A percentile compares a stretch with the other conserved stretches of the same genome.
These are phyloP conservation scores for Malassezia yamatoensis DNA, from an alignment of 1,284 basidiomycete genomes.

Conservation along the genomic window DNA sequence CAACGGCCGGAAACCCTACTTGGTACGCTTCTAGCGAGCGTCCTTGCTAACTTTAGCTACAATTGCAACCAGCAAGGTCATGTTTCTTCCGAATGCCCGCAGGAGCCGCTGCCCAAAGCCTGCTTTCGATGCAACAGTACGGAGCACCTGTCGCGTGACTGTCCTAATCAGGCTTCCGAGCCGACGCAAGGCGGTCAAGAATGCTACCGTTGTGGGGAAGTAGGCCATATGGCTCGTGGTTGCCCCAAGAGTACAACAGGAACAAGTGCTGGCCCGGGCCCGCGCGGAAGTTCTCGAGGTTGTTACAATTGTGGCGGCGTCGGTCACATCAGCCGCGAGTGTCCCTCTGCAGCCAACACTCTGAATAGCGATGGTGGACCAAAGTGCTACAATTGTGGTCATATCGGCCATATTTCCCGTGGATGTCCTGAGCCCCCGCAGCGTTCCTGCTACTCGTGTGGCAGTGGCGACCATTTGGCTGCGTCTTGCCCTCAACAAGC, in stretches of 20 bases:
- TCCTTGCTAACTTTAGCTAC: slow-evolving; percentile 14
- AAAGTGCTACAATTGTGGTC: slow-evolving; percentile 46
- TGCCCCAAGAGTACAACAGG: slow-evolving; percentile 27
- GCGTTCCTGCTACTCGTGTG: slow-evolving; percentile 36
- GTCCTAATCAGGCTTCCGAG: slow-evolving; percentile 26
- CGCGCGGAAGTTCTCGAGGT: slow-evolving; percentile 22
- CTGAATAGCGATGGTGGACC: slow-evolving; percentile 14
- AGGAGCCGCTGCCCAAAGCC: slow-evolving; percentile 41
- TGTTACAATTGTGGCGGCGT: slow-evolving; percentile 45
- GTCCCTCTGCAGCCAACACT: slow-evolving; percentile 32
- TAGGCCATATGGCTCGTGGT: slow-evolving; percentile 40
- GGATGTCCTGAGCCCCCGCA: slow-evolving; percentile 38
- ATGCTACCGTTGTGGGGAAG: slow-evolving; percentile 30
- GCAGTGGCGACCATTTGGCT: slow-evolving; percentile 14
- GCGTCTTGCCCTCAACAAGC: slow-evolving; percentile 14
- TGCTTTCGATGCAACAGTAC: slow-evolving; percentile 44
- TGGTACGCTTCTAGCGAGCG: slow-evolving; percentile 20
- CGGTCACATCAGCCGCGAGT: slow-evolving; percentile 42
- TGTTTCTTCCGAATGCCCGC: slow-evolving; percentile 37
- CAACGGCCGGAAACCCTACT: slow-evolving; percentile 38
- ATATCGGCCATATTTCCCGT: slow-evolving; percentile 38
- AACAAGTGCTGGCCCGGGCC: slow-evolving; percentile 4
- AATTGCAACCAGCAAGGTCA: slow-evolving; percentile 42
- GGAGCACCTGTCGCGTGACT: slow-evolving; percentile 43
- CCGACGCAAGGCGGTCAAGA: slow-evolving; percentile 28